Conservation (phyloP, 2,329 filamentous ascomycete genomes). For the Boeremia lycopersici region DNA sequence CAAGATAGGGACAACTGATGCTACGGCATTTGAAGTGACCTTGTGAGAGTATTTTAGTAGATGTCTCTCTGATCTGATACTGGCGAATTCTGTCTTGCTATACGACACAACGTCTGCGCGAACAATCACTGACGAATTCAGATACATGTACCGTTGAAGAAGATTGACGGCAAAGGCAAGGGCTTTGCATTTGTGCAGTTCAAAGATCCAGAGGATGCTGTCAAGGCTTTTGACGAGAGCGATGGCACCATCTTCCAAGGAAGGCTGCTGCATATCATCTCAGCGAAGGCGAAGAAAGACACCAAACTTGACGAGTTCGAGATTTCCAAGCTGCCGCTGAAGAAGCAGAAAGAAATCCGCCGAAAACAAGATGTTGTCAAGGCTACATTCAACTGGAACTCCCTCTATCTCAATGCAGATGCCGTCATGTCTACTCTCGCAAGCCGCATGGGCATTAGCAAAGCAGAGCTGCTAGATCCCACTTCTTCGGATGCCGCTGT, state of each 20-base stretch:
- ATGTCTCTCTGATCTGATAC: slow-evolving; percentile 92
- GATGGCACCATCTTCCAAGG: slow-evolving; percentile 92
- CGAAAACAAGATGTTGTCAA: slow-evolving; percentile 80
- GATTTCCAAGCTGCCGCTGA: slow-evolving; percentile 88
- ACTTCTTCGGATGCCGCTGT: slow-evolving; percentile 93
- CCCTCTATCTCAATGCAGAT: slow-evolving; percentile 97
- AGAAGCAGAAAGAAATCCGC: slow-evolving; percentile 90
- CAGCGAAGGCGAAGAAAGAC: slow-evolving; percentile 80
- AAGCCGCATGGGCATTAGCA: slow-evolving; percentile 83
- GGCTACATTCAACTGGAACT: slow-evolving; percentile 94
- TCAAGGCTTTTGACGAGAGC: slow-evolving; percentile 76
- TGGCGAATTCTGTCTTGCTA: slow-evolving; percentile 17
- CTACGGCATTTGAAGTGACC: slow-evolving; percentile 85
- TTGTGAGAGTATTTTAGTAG: slow-evolving; percentile 99
- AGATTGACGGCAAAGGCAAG: slow-evolving; percentile 74
- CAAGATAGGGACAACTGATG: slow-evolving; percentile 99
- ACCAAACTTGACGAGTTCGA: slow-evolving; percentile 84
- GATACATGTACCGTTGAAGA: slow-evolving; percentile 84
- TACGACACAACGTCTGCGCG: background rate
- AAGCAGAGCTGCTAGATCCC: slow-evolving; percentile 92
- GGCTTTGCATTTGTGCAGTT: slow-evolving; percentile 91
- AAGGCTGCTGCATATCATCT: slow-evolving; percentile 86
- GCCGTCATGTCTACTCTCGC: slow-evolving; percentile 91
- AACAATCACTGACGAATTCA: slow-evolving; percentile 51
- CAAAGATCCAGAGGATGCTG: slow-evolving; percentile 71